Conservation (phyloP, 2,329 filamentous ascomycete genomes). For the Fusarium begoniae region DNA sequence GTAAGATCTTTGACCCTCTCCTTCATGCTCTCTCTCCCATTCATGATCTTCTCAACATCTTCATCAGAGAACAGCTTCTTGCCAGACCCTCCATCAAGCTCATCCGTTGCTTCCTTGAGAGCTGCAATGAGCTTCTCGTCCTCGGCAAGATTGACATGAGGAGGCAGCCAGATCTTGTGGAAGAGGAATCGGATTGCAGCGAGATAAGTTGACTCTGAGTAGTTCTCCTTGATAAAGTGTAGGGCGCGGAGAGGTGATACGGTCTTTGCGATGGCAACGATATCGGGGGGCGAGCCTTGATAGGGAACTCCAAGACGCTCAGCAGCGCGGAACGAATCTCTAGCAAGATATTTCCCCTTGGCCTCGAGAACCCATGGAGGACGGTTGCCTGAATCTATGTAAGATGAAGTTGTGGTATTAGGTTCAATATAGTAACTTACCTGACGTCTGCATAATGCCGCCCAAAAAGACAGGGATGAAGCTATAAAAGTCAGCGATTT, state of each 20-base stretch:
- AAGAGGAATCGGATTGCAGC: conserved; percentile 65
- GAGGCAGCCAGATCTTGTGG: conserved; percentile 68
- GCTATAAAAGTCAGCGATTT: conserved; percentile 49
- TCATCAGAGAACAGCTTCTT: conserved; percentile 56
- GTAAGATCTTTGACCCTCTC: conserved; percentile 64
- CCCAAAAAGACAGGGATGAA: conserved; percentile 78
- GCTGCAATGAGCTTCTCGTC: conserved; percentile 59
- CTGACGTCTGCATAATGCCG: conserved; percentile 68
- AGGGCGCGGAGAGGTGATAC: conserved; percentile 71
- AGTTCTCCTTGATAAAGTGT: conserved; percentile 70
- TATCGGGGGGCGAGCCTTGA: conserved; percentile 52
- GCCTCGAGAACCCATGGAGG: conserved; percentile 77
- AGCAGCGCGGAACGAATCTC: conserved; percentile 54
- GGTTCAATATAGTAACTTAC: conserved; percentile 51
- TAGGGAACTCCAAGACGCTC: conserved; percentile 50
- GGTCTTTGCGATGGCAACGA: conserved; percentile 56
- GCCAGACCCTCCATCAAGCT: conserved; percentile 30
- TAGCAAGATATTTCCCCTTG: conserved; percentile 67
- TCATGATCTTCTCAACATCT: conserved; percentile 66
- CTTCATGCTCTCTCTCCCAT: conserved; percentile 59
- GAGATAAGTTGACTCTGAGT: conserved; percentile 60
- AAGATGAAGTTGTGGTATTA: background rate
- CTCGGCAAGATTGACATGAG: conserved; percentile 67
- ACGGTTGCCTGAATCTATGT: conserved; percentile 67
- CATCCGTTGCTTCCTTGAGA: conserved; percentile 46